Evolutionary conservation across 2,329 filamentous ascomycete genomes (phyloP), one percentile per base, ranked within the genome.

Genomic region (Penicillium janthinellum): DNA sequence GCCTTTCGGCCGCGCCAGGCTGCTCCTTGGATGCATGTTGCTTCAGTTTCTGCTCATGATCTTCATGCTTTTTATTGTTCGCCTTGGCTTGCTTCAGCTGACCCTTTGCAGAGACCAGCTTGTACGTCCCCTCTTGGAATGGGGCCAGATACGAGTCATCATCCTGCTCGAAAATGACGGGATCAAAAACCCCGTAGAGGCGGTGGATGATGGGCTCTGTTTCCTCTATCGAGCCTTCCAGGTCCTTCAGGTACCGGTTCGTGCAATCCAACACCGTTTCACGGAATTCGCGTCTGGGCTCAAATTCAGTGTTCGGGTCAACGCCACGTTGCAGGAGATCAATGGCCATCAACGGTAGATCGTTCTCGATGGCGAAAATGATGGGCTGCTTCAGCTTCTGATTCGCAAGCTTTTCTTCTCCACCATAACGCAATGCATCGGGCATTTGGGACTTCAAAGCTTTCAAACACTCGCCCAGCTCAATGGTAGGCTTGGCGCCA

Each of bases 301-400:
- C 71, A 0, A 84, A 83, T 41, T 91, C 67, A 0, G 82, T 81
- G 62, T 90, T 90, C 0, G 86, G 82, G 73, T 93, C 84, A 3
- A 84, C 89, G 1, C 90, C 90, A 15, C 78, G 78, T 15, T 84
- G 77, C 1, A 96, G 71, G 2, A 96, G 80, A 42, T 83, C 77
- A 4, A 85, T 67, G 1, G 85, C 86, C 5, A 87, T 70, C 0
- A 80, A 76, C n/a, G 77, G 74, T 68, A 87, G 59, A 67, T 85
- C 82, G 7, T 73, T 69, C 76, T 82, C 14, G 3, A 83, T 74
- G 2, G 91, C 90, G 3, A 81, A 59, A 10, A 92, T 79, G 14
- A 95, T 76, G 0, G 91, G 90, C 68, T 94, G 90, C 56, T 84
- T 79, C 11, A 83, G 69, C 1, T 66, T 70, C 5, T 73, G 60